These are phyloP conservation scores for Quercus phellos DNA, from an alignment of 331 rosid genomes.

Conservation along the genomic window DNA sequence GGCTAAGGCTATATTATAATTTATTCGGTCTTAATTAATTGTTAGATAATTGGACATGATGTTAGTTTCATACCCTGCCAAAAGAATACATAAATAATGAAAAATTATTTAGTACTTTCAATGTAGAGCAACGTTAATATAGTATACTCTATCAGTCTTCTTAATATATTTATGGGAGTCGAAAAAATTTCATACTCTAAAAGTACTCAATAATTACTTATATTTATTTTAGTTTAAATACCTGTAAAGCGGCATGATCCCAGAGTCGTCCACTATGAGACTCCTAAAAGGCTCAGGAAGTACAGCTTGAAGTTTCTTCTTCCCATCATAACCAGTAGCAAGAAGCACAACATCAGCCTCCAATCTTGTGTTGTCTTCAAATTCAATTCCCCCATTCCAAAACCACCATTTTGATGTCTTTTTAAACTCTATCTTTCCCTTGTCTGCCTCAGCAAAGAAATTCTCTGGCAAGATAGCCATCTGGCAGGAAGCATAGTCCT, in stretches of 20 bases:
- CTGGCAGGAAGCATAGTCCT: constrained; percentile 46
- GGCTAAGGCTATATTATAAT: no score
- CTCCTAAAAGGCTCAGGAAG: constrained; percentile 41
- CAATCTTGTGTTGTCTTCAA: constrained; percentile 29
- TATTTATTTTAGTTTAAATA: neutral
- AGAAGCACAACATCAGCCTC: constrained; percentile 48
- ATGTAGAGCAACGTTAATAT: no score
- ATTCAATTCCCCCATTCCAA: constrained; percentile 30
- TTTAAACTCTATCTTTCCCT: constrained; percentile 41
- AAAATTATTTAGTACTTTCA: no score
- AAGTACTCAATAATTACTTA: no score
- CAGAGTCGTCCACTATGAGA: constrained; percentile 34
- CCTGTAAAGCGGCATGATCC: constrained; percentile 48
- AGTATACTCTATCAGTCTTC: no score
- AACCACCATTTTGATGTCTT: constrained; percentile 45
- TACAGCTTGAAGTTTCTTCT: constrained; percentile 31
- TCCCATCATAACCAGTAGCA: constrained; percentile 52
- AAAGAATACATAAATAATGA: neutral
- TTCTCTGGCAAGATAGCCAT: constrained; percentile 47
- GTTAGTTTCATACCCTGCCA: neutral
- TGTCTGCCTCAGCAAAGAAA: constrained; percentile 42
- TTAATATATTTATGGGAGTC: no score
- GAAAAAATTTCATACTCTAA: no score
- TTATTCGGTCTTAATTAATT: no score
- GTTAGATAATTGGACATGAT: no score